Base-by-base conservation (phyloP, 345 rosid species). In the Moricandia arvensis region DNA sequence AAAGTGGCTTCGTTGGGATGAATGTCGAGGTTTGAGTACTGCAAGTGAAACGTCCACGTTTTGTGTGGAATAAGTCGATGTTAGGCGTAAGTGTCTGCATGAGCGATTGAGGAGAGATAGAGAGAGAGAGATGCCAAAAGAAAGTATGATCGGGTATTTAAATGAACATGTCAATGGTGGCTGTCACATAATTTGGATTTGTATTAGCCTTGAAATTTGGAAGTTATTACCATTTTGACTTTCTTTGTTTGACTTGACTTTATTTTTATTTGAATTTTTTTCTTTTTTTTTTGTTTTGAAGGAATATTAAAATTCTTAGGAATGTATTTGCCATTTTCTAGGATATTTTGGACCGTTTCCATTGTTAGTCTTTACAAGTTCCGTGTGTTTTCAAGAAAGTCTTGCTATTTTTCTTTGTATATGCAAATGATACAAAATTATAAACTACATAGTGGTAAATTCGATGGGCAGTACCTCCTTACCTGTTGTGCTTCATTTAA, bases 31-130 rank as follows among this genome's bases (percentile, higher is more conserved):
- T 73, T 6, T 72, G 72, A 4, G 35, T 59, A 18, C 69, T 85
- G 87, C 83, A 85, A 33, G 72, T 82, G 85, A 85, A 89, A 72
- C 83, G 83, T 73, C 74, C 43, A 4, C 88, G 82, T 31, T 79
- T 79, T 16, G 87, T 69, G 63, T 80, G 83, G 29, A 91, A 76
- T 34, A 79, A 66, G 69, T 76, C 74, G 51, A 79, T 76, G 66
- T 74, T 84, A 2, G 87, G 85, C 3, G 95, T 86, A 24, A 89
- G 80, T 15, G 87, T 72, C 81, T 88, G 91, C 89, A 89, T 83
- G 15, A 71, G 63, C 6, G 26, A 10, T 27, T 4, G 26, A 0
- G 4, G 10, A 34, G 10, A 29, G 21, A 58, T 8, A 35, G 55
- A 66, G 29, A 30, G 66, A 69, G 5, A 27, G 10, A 34, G n/a